A percentile compares a stretch with the other conserved stretches of the same genome.
Evolutionary conservation across 768 basidiomycete species (phyloP).

Genomic region (Leccinum ochraceum): DNA sequence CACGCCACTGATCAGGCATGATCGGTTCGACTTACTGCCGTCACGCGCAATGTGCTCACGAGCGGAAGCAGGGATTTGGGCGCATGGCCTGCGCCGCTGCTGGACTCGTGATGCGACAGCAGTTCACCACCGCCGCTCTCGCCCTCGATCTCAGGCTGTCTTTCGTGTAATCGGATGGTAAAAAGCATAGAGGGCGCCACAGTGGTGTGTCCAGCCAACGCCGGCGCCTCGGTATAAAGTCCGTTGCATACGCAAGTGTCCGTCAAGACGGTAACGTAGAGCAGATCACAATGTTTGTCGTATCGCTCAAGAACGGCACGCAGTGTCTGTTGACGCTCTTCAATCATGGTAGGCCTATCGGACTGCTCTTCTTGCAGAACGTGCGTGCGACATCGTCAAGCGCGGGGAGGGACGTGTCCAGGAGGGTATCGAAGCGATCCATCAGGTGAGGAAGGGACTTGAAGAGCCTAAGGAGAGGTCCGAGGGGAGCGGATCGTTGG

Average conservation of each 20-base stretch:
- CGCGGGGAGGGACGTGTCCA: conserved; percentile 67
- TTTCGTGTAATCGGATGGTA: conserved; percentile 36
- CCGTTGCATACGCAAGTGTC: too few relatives aligned
- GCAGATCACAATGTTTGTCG: too few relatives aligned
- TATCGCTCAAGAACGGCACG: too few relatives aligned
- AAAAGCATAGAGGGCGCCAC: conserved; percentile 43
- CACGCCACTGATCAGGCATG: too few relatives aligned
- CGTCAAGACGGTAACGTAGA: too few relatives aligned
- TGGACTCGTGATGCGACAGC: conserved; percentile 40
- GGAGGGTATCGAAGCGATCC: conserved; percentile 72
- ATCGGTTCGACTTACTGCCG: too few relatives aligned
- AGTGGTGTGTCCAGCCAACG: conserved; percentile 73
- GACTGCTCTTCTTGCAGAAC: conserved; percentile 73
- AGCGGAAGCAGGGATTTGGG: conserved; percentile 23
- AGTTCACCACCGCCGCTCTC: conserved; percentile 18
- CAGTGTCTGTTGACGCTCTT: conserved; percentile 49
- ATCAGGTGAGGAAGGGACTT: conserved; percentile 74
- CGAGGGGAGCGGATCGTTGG: conserved; percentile 76
- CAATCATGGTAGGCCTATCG: conserved; percentile 48
- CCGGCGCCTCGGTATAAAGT: conserved; percentile 86
- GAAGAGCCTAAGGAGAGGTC: conserved; percentile 74
- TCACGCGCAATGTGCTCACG: conserved; percentile 43
- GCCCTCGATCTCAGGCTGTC: background rate
- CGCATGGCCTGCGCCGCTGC: conserved; percentile 29
- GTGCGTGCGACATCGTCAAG: conserved; percentile 71